A percentile compares a stretch with the other conserved stretches of the same genome.
Conservation (phyloP, 1,284 basidiomycete species). For the Quambalaria eucalypti region DNA sequence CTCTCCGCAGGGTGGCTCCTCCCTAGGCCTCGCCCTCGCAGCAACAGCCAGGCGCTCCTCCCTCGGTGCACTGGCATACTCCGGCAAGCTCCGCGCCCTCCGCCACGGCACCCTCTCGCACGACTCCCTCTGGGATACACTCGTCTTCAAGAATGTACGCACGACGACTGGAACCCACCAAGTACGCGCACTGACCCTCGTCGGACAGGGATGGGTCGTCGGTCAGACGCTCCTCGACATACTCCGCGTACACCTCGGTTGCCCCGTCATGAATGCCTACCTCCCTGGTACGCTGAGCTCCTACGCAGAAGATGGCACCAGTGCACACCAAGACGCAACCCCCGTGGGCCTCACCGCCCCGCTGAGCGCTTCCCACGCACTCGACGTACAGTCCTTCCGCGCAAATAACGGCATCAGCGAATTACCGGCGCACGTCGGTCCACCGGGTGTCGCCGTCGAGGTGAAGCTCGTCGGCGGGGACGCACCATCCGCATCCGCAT, state of each 20-base stretch:
- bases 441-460: slow-evolving; percentile 35
- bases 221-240: slow-evolving; percentile 35
- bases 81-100: slow-evolving; percentile 26
- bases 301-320: not conserved
- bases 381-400: slow-evolving; percentile 42
- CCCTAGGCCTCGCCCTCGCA: slow-evolving; percentile 21
- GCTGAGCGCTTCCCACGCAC: slow-evolving; percentile 27
- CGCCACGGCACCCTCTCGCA: slow-evolving; percentile 27
- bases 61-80: slow-evolving; percentile 11
- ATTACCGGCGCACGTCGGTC: slow-evolving; percentile 34
- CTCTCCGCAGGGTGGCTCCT: slow-evolving; percentile 19
- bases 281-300: slow-evolving; percentile 9
- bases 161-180: slow-evolving; percentile 7
- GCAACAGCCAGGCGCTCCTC: slow-evolving; percentile 11
- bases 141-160: slow-evolving; percentile 18
- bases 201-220: slow-evolving; percentile 15
- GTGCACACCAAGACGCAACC: not conserved
- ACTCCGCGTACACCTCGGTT: slow-evolving; percentile 34
- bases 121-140: slow-evolving; percentile 16
- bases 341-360: slow-evolving; percentile 18
- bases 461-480: slow-evolving; percentile 26
- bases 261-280: slow-evolving; percentile 35
- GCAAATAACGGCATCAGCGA: slow-evolving; percentile 19
- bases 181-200: slow-evolving; percentile 18
- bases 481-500: not conserved